phyloP scores from a whole-genome alignment of 495 filamentous ascomycete genomes.

The Gamarada debralockiae region DNA sequence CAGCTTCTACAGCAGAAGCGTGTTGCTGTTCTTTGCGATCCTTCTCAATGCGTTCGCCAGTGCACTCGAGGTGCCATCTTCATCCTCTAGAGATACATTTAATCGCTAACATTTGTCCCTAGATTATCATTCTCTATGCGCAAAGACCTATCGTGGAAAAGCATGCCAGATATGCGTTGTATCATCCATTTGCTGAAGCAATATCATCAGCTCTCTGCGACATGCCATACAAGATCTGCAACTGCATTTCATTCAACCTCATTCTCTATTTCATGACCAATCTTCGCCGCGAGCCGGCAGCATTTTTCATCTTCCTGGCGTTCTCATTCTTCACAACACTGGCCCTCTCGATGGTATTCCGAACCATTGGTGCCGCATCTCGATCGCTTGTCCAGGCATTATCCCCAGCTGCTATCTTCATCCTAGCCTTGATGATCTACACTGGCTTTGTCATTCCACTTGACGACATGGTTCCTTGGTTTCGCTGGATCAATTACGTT shows the following conservation, averaged over 20 bases:
- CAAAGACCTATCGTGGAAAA: slow-evolving; percentile 91
- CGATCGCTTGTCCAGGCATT: slow-evolving; percentile 74
- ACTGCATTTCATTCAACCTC: slow-evolving; percentile 27
- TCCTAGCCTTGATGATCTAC: slow-evolving; percentile 65
- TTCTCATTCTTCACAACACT: slow-evolving; percentile 65
- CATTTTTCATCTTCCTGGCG: slow-evolving; percentile 82
- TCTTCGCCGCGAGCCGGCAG: slow-evolving; percentile 60
- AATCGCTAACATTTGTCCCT: too few relatives aligned
- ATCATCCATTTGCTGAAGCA: slow-evolving; percentile 72
- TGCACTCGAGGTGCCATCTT: slow-evolving; percentile 53
- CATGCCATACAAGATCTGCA: slow-evolving; percentile 51
- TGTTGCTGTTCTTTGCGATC: slow-evolving; percentile 51
- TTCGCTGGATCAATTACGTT: slow-evolving; percentile 74
- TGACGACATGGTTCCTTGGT: slow-evolving; percentile 72
- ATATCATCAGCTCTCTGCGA: slow-evolving; percentile 72
- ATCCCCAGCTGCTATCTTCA: slow-evolving; percentile 64
- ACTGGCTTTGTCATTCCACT: slow-evolving; percentile 74
- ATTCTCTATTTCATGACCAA: slow-evolving; percentile 77
- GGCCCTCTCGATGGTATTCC: slow-evolving; percentile 74
- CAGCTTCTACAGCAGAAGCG: slow-evolving; percentile 49
- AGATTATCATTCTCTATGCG: slow-evolving; percentile 75
- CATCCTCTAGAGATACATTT: background rate
- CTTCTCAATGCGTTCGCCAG: slow-evolving; percentile 53
- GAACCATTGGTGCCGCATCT: slow-evolving; percentile 71
- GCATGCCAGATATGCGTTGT: slow-evolving; percentile 83